phyloP scores from a whole-genome alignment of 2,329 filamentous ascomycete genomes.

The Diaporthe amygdali region DNA sequence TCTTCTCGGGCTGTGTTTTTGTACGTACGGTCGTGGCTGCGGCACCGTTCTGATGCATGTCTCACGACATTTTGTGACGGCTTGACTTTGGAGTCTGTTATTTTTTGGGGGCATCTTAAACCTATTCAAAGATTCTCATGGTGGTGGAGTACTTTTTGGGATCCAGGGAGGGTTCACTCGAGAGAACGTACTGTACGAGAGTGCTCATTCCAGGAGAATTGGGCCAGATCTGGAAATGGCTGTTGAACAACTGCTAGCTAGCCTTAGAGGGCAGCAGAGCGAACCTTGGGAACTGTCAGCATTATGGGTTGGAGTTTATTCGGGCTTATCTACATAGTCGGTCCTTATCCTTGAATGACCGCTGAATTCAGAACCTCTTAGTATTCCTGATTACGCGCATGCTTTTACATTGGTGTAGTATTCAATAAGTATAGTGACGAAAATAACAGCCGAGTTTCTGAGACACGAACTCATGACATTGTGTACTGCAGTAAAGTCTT shows the following conservation, averaged over 20 bases:
- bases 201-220: slow-evolving; percentile 20
- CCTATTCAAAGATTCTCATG: not conserved
- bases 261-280: not conserved
- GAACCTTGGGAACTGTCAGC: not conserved
- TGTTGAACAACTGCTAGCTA: not conserved
- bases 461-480: too few species aligned
- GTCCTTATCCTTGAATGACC: not conserved
- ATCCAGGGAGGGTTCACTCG: not conserved
- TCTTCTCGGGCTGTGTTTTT: not conserved
- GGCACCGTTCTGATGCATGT: not conserved
- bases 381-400: not conserved
- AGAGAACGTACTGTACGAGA: not conserved
- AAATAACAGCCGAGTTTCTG: not conserved
- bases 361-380: not conserved
- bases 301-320: slow-evolving; percentile 13
- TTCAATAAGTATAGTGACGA: not conserved
- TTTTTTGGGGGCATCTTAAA: not conserved
- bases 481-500: not conserved
- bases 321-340: not conserved
- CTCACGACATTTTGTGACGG: not conserved
- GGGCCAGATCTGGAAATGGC: not conserved
- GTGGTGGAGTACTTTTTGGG: not conserved
- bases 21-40: not conserved
- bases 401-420: not conserved
- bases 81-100: slow-evolving; percentile 2